Evolutionary conservation across 768 basidiomycete genomes (phyloP), one percentile per base, ranked within the genome.

Genomic region (Kwoniella sp.): DNA sequence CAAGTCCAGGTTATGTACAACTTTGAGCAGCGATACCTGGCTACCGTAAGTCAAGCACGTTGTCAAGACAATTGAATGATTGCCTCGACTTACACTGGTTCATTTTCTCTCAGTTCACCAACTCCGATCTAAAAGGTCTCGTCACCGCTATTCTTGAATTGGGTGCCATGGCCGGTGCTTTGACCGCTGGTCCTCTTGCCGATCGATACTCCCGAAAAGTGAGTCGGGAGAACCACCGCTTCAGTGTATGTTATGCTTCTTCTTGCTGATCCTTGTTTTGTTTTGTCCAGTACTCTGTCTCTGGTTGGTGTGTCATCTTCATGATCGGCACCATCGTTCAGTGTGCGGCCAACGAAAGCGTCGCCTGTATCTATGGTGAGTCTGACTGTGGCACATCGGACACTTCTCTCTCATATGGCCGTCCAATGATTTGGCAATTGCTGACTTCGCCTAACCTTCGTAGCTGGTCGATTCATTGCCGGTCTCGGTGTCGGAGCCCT

Each of bases 401-500:
- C n/a, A n/a, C n/a, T n/a, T n/a, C n/a, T n/a, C n/a, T n/a, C n/a
- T n/a, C n/a, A n/a, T n/a, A n/a, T n/a, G n/a, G n/a, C n/a, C n/a
- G n/a, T n/a, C n/a, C n/a, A n/a, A n/a, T n/a, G n/a, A n/a, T n/a
- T n/a, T n/a, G n/a, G n/a, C n/a, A n/a, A 22, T 17, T 25, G 22
- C 37, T 22, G 50, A 22, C 61, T 20, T 34, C 26, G 9, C 26
- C 23, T 45, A 3, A 3, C 41, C 28, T 55, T 28, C 23, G 8
- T 41, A 74, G 73, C 65, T 80, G 83, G 89, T 58, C 87, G 90
- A 28, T 90, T 90, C 70, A 81, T 91, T 58, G 90, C 89, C 56
- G 90, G 90, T 84, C 81, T 91, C 51, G 90, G 89, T 55, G 89
- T 92, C 20, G 90, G 90, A 12, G 89, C 89, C 2, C 82, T 91